Evolutionary conservation across 352 stramenopile genomes (phyloP).

Genomic region (Globisporangium takayamanum): DNA sequence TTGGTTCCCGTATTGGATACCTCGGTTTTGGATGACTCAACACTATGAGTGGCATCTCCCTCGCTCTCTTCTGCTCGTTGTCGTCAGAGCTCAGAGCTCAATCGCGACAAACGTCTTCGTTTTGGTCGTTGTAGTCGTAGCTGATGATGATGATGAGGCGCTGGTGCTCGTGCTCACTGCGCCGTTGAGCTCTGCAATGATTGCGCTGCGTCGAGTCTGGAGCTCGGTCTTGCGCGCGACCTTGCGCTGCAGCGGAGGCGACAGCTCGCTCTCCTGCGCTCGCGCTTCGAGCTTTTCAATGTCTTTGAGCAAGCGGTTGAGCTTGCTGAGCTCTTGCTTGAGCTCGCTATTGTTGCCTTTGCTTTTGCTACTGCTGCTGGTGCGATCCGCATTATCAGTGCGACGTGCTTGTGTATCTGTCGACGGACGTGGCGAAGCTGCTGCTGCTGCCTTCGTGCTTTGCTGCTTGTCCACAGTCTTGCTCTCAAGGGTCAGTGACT

Average conservation of each 20-base stretch:
- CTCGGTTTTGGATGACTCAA: too few species aligned
- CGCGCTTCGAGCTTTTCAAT: slow-evolving; percentile 25
- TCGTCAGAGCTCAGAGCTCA: slow-evolving; percentile 2
- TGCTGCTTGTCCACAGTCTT: background rate
- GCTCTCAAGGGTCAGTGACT: slow-evolving; percentile 29
- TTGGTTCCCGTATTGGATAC: too few species aligned
- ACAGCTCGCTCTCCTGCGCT: slow-evolving; percentile 13
- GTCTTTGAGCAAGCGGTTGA: slow-evolving; percentile 43
- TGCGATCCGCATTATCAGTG: background rate
- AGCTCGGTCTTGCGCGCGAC: slow-evolving; percentile 11
- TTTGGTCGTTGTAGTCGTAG: background rate
- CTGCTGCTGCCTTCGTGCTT: background rate
- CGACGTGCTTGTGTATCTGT: too few species aligned
- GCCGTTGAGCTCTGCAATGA: slow-evolving; percentile 42
- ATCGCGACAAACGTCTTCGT: slow-evolving; percentile 15
- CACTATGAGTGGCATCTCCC: too few species aligned
- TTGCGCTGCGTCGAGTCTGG: slow-evolving; percentile 7
- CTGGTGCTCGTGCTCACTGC: slow-evolving; percentile 15
- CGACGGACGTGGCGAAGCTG: too few species aligned
- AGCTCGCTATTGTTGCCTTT: slow-evolving; percentile 8
- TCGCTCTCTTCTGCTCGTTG: too few species aligned
- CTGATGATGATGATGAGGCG: slow-evolving; percentile 1
- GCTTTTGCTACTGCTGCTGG: background rate
- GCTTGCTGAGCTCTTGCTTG: slow-evolving; percentile 42
- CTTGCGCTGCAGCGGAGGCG: slow-evolving; percentile 14